Percentiles rank a stretch among this genome's conserved stretches.
phyloP scores from a whole-genome alignment of 2,329 filamentous ascomycete species.

The Trichoderma sp. region DNA sequence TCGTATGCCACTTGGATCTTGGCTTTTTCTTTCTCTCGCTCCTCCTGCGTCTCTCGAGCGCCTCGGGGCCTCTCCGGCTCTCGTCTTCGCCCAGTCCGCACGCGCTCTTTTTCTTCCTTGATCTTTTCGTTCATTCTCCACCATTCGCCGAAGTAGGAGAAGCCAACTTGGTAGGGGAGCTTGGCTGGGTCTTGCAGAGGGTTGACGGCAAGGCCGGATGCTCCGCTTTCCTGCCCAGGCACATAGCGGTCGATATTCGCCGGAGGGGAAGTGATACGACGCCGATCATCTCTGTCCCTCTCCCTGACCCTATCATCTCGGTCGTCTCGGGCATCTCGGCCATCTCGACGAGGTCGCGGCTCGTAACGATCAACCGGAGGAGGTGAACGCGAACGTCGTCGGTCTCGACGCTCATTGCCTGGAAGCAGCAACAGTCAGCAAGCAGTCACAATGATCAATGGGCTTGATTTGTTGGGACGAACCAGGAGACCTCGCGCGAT shows the following conservation, averaged over 20 bases:
- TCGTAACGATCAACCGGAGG: slow-evolving; percentile 74
- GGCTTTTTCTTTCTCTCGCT: slow-evolving; percentile 76
- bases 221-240: slow-evolving; percentile 66
- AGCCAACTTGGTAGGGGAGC: slow-evolving; percentile 78
- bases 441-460: not conserved
- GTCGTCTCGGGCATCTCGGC: slow-evolving; percentile 64
- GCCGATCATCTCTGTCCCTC: slow-evolving; percentile 62
- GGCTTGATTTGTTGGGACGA: slow-evolving; percentile 42
- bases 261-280: slow-evolving; percentile 63
- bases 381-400: slow-evolving; percentile 70
- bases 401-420: slow-evolving; percentile 64
- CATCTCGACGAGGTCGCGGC: slow-evolving; percentile 69
- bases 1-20: slow-evolving; percentile 74
- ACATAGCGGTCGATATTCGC: slow-evolving; percentile 84
- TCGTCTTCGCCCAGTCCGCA: slow-evolving; percentile 68
- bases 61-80: slow-evolving; percentile 65
- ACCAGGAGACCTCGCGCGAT: slow-evolving; percentile 72
- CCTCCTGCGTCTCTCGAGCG: slow-evolving; percentile 67
- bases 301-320: slow-evolving; percentile 47
- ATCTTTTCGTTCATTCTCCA: slow-evolving; percentile 81
- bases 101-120: slow-evolving; percentile 77
- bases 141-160: slow-evolving; percentile 86
- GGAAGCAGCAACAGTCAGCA: slow-evolving; percentile 1
- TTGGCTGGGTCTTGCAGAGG: slow-evolving; percentile 72
- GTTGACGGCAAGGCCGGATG: slow-evolving; percentile 56